These are phyloP conservation scores for Saturnispora gosingensis DNA, from an alignment of 805 yeast genomes.

Conservation along the genomic window DNA sequence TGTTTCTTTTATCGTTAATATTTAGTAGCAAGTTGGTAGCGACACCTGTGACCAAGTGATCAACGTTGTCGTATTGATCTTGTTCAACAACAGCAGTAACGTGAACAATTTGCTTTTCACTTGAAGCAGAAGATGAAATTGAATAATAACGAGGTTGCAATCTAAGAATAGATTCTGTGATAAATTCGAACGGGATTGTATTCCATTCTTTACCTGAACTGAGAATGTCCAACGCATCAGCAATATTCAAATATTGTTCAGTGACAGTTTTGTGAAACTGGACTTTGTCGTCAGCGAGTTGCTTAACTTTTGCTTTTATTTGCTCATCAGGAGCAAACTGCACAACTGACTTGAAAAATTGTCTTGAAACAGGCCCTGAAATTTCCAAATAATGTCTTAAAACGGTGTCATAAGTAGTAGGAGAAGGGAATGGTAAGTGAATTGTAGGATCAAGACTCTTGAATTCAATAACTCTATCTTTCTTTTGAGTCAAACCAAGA, in stretches of 20 bases:
- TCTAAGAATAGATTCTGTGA: slow-evolving; percentile 67
- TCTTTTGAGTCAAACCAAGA: slow-evolving; percentile 47
- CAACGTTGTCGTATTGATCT: slow-evolving; percentile 41
- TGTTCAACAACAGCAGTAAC: slow-evolving; percentile 79
- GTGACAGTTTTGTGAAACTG: slow-evolving; percentile 54
- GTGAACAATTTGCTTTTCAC: slow-evolving; percentile 57
- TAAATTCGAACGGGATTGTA: slow-evolving; percentile 68
- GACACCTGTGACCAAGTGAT: slow-evolving; percentile 82
- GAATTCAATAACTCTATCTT: slow-evolving; percentile 45
- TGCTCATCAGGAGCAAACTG: slow-evolving; percentile 26
- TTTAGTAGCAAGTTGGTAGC: slow-evolving; percentile 50
- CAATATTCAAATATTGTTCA: slow-evolving; percentile 48
- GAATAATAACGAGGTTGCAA: slow-evolving; percentile 90
- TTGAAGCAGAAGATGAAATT: slow-evolving; percentile 72
- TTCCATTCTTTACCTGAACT: slow-evolving; percentile 27
- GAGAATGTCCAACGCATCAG: slow-evolving; percentile 60
- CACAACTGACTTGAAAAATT: slow-evolving; percentile 34
- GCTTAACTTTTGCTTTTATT: slow-evolving; percentile 35
- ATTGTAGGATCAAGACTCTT: slow-evolving; percentile 68
- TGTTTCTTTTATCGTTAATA: slow-evolving; percentile 43
- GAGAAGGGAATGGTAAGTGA: slow-evolving; percentile 50
- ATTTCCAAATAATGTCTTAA: slow-evolving; percentile 78
- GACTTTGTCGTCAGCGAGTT: slow-evolving; percentile 47
- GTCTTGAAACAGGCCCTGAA: slow-evolving; percentile 80
- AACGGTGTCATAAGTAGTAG: slow-evolving; percentile 73